Conservation (phyloP, 2,329 filamentous ascomycete genomes). For the Fusarium siculi region DNA sequence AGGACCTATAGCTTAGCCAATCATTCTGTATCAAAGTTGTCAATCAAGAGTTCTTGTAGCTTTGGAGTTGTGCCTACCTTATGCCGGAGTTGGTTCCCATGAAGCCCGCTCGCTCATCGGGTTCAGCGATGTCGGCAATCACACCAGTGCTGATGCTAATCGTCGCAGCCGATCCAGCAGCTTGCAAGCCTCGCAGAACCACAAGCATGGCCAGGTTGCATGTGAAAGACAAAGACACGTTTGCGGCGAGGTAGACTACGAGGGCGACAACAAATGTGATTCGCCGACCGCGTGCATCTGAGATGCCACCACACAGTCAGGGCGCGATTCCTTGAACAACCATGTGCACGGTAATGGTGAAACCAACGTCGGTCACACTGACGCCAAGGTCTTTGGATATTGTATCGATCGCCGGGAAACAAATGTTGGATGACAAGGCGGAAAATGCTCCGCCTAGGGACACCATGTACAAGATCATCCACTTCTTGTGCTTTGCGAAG, state of each 20-base stretch:
- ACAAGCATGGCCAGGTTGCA: background rate
- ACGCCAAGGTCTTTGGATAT: background rate
- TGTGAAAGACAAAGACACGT: background rate
- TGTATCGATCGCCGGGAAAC: background rate
- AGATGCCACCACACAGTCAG: background rate
- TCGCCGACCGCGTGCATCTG: background rate
- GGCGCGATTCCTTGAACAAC: background rate
- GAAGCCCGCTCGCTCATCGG: slow-evolving; percentile 33
- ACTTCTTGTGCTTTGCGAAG: background rate
- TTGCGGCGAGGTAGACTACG: background rate
- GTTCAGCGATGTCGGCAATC: slow-evolving; percentile 36
- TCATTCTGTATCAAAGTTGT: slow-evolving; percentile 4
- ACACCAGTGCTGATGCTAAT: slow-evolving; percentile 41
- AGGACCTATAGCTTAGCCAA: slow-evolving; percentile 45
- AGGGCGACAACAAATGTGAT: background rate
- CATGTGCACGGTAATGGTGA: background rate
- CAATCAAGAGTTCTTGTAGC: background rate
- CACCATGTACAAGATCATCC: background rate
- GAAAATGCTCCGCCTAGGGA: background rate
- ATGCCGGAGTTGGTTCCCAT: slow-evolving; percentile 31
- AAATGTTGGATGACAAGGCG: slow-evolving; percentile 1
- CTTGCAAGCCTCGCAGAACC: slow-evolving; percentile 30
- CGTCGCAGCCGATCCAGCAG: slow-evolving; percentile 34
- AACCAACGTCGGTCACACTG: background rate
- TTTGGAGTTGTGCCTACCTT: background rate